Conservation (phyloP, 768 basidiomycete genomes). For the Arthromyces matolae region DNA sequence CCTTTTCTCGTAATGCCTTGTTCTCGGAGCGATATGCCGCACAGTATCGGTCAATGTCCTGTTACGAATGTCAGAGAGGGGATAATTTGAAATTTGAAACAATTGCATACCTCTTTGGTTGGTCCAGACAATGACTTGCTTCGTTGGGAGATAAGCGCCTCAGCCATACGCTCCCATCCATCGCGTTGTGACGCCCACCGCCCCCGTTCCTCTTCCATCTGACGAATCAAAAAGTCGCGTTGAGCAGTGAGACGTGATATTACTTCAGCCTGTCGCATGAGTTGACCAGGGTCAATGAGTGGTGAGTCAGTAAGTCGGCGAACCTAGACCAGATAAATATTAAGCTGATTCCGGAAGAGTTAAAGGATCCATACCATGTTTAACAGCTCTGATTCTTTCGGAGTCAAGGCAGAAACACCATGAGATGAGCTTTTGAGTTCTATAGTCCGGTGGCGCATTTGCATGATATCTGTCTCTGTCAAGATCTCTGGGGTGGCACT, state of each 20-base stretch:
- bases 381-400: slow-evolving; percentile 47
- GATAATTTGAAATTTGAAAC: not conserved
- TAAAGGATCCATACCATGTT: slow-evolving; percentile 47
- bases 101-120: slow-evolving; percentile 13
- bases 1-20: slow-evolving; percentile 56
- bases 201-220: slow-evolving; percentile 54
- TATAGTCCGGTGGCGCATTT: slow-evolving; percentile 43
- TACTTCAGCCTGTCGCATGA: slow-evolving; percentile 57
- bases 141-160: slow-evolving; percentile 56
- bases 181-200: slow-evolving; percentile 62
- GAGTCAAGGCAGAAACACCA: slow-evolving; percentile 16
- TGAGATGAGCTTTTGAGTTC: slow-evolving; percentile 37
- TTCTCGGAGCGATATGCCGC: slow-evolving; percentile 58
- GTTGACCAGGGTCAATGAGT: slow-evolving; percentile 37
- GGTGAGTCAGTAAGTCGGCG: slow-evolving; percentile 41
- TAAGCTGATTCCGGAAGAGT: not conserved
- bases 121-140: slow-evolving; percentile 30
- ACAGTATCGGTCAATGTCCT: slow-evolving; percentile 58
- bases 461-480: slow-evolving; percentile 43
- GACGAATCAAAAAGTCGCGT: slow-evolving; percentile 51
- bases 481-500: slow-evolving; percentile 30
- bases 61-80: slow-evolving; percentile 9
- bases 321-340: slow-evolving; percentile 31
- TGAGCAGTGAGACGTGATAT: slow-evolving; percentile 56
- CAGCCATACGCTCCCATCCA: slow-evolving; percentile 62